Evolutionary conservation across 495 filamentous ascomycete species (phyloP).

Genomic region (Penicillium roqueforti): DNA sequence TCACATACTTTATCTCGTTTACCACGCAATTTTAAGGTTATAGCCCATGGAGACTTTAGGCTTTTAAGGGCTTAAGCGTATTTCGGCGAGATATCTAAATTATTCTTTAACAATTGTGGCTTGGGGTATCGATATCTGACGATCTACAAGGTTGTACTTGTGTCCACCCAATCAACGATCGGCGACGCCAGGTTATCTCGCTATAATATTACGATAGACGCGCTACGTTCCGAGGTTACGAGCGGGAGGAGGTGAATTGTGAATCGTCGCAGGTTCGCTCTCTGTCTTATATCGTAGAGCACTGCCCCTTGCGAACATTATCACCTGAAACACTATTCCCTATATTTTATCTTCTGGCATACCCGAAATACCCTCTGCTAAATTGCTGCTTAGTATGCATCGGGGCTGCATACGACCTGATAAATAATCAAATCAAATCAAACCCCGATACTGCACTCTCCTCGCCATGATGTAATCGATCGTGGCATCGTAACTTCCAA

Average conservation of each 20-base stretch:
- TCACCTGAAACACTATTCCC: neutral
- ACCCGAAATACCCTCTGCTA: neutral
- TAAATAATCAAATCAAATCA: neutral
- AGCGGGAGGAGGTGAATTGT: neutral
- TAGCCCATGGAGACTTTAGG: neutral
- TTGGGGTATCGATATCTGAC: neutral
- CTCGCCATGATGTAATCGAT: slow-evolving; percentile 11
- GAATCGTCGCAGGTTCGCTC: no score
- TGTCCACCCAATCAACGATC: neutral
- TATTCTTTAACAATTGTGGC: neutral
- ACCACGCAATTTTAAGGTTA: neutral
- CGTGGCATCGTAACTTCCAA: neutral
- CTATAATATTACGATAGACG: neutral
- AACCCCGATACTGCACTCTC: neutral
- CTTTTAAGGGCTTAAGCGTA: neutral
- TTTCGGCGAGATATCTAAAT: neutral
- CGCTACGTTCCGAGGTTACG: neutral
- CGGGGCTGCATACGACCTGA: neutral
- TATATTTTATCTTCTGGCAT: neutral
- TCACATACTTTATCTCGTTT: neutral
- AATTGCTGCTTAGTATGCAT: neutral
- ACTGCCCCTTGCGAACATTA: neutral
- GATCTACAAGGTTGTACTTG: neutral
- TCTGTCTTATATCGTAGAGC: no score
- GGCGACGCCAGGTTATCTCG: neutral